Base-by-base conservation (phyloP, 1,284 basidiomycete species). In the Cryptococcus sp. region DNA sequence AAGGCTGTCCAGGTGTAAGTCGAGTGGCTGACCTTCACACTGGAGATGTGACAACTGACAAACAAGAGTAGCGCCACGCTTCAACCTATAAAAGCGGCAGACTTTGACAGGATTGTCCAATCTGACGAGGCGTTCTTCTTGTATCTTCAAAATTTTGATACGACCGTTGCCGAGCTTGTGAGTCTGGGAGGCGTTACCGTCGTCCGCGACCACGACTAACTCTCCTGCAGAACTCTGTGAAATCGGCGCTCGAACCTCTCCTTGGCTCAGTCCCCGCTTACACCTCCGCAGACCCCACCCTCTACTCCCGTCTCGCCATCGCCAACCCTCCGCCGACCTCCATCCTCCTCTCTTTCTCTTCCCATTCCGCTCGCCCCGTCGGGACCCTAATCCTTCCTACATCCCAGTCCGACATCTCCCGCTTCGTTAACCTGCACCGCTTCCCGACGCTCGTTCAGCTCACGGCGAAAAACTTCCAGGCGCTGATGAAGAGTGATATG, bases 301-400 rank as follows among this genome's bases (percentile, higher is more conserved):
- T 83, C 15, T 85, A 77, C 64, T 67, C 76, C 1, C 81, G 81
- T 44, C 58, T 73, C 12, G 85, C 84, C 68, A 73, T 78, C 15
- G 69, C 87, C 50, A 80, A 82, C 5, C 68, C 80, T 2, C 70
- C 63, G 3, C 64, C 69, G 7, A 69, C 73, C 1, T 86, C 88
- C 55, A 82, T 82, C 0, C 77, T 96, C 38, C 74, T 94, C 49
- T 85, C 83, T 0, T 82, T 95, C 74, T 93, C 93, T 66, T 86
- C 89, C 63, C 80, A 83, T 64, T 64, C 66, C 2, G 50, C 57
- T 13, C 57, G 58, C 6, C 74, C 74, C 0, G 62, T 70, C 13
- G 68, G 66, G 9, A 62, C 71, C 0, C 61, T 80, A 23, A 37
- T 69, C 1, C 72, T 80, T 53, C 64, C 67, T 9, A 46, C 66